phyloP scores from a whole-genome alignment of 176 grass and related monocot genomes.

The Otatea glauca region DNA sequence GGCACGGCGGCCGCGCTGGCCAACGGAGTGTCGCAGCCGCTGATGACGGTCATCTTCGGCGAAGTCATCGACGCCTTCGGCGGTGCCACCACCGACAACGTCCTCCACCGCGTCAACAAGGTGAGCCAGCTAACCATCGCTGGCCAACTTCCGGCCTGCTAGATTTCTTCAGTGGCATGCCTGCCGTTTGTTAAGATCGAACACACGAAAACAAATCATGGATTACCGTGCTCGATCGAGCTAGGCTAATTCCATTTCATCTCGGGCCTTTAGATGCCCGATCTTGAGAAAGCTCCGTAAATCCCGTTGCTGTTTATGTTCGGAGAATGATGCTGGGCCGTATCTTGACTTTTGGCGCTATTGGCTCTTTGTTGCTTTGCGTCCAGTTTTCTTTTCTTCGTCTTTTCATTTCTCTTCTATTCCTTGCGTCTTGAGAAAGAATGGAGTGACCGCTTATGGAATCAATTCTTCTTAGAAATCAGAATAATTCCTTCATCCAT shows the following conservation, averaged over 20 bases:
- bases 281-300: neutral
- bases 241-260: neutral
- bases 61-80: slow-evolving; percentile 65
- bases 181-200: neutral
- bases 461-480: neutral
- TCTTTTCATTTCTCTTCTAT: neutral
- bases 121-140: slow-evolving; percentile 18
- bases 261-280: no score
- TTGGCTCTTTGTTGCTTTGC: neutral
- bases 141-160: neutral
- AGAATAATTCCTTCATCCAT: neutral
- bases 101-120: slow-evolving; percentile 59
- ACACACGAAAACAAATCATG: no score
- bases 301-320: neutral
- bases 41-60: slow-evolving; percentile 68
- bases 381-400: neutral
- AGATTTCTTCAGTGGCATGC: neutral
- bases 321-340: neutral
- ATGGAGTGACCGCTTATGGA: neutral
- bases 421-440: neutral
- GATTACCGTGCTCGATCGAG: neutral
- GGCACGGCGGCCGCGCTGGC: slow-evolving; percentile 51
- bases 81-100: slow-evolving; percentile 14
- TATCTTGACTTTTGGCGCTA: slow-evolving; percentile 31
- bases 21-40: slow-evolving; percentile 68